phyloP scores from a whole-genome alignment of 1,284 basidiomycete genomes.

The Mycena citricolor region DNA sequence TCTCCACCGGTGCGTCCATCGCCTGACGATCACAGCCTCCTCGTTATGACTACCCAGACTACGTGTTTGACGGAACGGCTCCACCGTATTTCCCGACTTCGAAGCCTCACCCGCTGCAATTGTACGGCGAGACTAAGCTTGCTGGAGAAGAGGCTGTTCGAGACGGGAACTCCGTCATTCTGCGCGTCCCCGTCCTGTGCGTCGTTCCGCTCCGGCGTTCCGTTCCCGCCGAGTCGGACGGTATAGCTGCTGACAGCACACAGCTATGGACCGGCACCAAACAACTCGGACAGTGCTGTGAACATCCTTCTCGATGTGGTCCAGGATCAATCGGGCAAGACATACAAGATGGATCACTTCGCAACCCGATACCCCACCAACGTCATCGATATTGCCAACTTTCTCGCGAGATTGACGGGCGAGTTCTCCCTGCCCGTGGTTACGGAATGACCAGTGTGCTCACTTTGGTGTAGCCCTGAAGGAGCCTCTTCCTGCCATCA shows the following conservation, averaged over 20 bases:
- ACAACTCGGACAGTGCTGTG: conserved; percentile 76
- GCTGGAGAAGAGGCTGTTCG: conserved; percentile 72
- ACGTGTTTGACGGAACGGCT: conserved; percentile 83
- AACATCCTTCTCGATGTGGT: conserved; percentile 81
- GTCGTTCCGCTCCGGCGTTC: conserved; percentile 26
- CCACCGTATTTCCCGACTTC: conserved; percentile 73
- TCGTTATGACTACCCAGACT: conserved; percentile 48
- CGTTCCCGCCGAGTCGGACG: neutral
- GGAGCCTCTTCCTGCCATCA: conserved; percentile 54
- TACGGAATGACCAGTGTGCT: too few species aligned
- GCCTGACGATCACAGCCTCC: neutral
- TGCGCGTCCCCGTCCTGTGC: conserved; percentile 80
- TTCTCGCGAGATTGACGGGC: conserved; percentile 69
- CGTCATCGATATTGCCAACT: conserved; percentile 72
- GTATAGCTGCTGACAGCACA: conserved; percentile 3
- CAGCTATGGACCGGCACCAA: conserved; percentile 78
- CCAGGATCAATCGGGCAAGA: conserved; percentile 72
- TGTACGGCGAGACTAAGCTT: conserved; percentile 76
- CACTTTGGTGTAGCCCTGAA: conserved; percentile 33
- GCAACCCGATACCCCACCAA: conserved; percentile 82
- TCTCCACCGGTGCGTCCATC: conserved; percentile 63
- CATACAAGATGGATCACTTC: conserved; percentile 86
- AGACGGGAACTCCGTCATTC: conserved; percentile 56
- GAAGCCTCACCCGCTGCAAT: conserved; percentile 70
- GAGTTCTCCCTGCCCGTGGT: conserved; percentile 23